Evolutionary conservation across 345 rosid species (phyloP), one percentile per base, ranked within the genome.

Genomic region (Sisymbrium irio): DNA sequence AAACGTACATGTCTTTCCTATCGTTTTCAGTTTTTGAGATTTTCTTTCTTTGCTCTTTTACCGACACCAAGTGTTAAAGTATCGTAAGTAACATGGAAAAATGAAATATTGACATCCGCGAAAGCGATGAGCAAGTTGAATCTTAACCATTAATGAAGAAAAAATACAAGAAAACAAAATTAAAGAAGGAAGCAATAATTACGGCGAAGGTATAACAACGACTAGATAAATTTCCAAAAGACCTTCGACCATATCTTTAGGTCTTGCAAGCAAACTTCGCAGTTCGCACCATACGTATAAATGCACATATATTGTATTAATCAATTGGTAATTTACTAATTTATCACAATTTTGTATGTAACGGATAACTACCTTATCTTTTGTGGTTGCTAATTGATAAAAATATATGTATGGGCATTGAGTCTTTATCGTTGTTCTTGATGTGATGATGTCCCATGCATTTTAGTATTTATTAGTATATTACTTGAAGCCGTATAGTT

Each of bases 221-320:
- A 74, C 78, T 66, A 47, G 42, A 37, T 39, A 36, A 46, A 40
- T 59, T 73, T 56, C 72, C 59, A 73, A 14, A 65, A 65, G 32
- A 27, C 20, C 65, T 56, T 65, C 72, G 27, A 65, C 78, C 78
- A 75, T 75, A 59, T 37, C 67, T 50, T 67, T 67, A 75, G 67
- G 78, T 75, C 67, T 47, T 7, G 17, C 66, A 27, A 65, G 66
- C 71, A 73, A 72, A 63, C 63, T 55, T 30, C 19, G 65, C 63
- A 36, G 25, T 22, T 22, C 25, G 25, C 25, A 22, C 66, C 58
- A 69, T 14, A 69, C 45, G 11, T 33, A 28, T 25, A 10, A 8
- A 51, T 36, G 3, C 4, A 35, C 19, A n/a, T 15, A 47, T 49
- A 25, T 36, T 40, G 3, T 37, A 17, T 27, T 25, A 27, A 30